phyloP scores from a whole-genome alignment of 352 stramenopile species.

The Globisporangium middletonii region DNA sequence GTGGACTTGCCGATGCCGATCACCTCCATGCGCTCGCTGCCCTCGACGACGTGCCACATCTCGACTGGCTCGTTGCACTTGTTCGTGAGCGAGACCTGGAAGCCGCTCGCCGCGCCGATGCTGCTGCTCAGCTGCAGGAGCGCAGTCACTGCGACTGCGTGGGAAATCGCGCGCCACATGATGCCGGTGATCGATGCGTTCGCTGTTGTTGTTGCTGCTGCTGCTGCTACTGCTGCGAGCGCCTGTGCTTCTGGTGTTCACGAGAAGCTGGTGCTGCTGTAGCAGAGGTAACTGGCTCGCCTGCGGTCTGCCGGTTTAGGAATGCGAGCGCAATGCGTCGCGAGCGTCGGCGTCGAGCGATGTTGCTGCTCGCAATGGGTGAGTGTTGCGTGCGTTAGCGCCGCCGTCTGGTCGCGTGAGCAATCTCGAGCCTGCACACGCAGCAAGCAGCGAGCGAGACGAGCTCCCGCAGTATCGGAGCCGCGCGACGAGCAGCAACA shows the following conservation, averaged over 20 bases:
- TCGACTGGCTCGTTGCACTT: constrained; percentile 38
- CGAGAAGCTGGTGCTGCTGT: constrained; percentile 1
- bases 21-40: constrained; percentile 17
- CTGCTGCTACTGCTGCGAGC: neutral
- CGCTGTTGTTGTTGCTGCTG: no score
- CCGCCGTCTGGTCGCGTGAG: no score
- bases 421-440: no score
- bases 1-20: constrained; percentile 26
- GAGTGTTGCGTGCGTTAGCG: no score
- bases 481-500: no score
- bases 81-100: constrained; percentile 56
- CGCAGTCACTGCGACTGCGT: neutral
- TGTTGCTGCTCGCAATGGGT: no score
- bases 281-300: neutral
- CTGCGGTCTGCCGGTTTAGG: neutral
- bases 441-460: no score
- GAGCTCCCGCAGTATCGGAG: no score
- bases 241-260: constrained; percentile 3
- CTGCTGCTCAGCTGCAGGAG: constrained; percentile 18
- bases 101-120: constrained; percentile 11
- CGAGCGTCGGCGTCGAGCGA: no score
- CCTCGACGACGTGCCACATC: constrained; percentile 25
- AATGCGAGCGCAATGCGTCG: neutral
- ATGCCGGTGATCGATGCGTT: neutral
- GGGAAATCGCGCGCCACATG: constrained; percentile 5